Evolutionary conservation across 257 asterid genomes (phyloP).

Genomic region (Gentiana macrophylla): DNA sequence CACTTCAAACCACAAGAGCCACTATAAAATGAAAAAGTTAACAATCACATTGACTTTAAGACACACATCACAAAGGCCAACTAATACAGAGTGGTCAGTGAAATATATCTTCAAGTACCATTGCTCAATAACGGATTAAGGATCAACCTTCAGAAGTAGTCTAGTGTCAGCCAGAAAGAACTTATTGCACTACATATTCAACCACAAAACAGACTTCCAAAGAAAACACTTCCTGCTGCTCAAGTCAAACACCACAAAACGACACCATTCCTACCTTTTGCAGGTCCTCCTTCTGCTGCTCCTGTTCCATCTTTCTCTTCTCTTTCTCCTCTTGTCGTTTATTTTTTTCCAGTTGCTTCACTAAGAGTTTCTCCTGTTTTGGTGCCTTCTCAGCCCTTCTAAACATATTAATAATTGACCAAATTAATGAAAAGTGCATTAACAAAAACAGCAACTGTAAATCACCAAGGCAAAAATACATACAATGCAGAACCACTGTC

Average conservation of each 20-base stretch:
- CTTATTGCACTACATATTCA: not conserved
- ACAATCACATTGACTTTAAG: no score
- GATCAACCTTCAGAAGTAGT: no score
- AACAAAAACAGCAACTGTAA: conserved; percentile 9
- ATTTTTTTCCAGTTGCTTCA: conserved; percentile 72
- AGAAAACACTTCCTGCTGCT: not conserved
- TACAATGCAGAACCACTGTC: conserved; percentile 57
- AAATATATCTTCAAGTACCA: no score
- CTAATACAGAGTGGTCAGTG: no score
- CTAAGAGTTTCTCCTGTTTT: conserved; percentile 39
- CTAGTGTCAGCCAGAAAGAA: no score
- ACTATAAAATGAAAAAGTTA: no score
- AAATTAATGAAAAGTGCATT: conserved; percentile 10
- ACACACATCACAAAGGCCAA: no score
- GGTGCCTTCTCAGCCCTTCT: conserved; percentile 68
- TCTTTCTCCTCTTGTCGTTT: conserved; percentile 70
- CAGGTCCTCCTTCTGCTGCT: conserved; percentile 61
- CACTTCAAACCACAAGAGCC: no score
- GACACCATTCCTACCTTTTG: conserved; percentile 41
- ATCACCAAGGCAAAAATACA: conserved; percentile 12
- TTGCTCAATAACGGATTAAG: no score
- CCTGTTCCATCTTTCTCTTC: conserved; percentile 56
- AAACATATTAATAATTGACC: conserved; percentile 19
- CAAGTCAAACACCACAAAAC: not conserved
- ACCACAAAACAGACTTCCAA: not conserved